Evolutionary conservation across 2,329 filamentous ascomycete genomes (phyloP).

Genomic region (Penicillium sp.): DNA sequence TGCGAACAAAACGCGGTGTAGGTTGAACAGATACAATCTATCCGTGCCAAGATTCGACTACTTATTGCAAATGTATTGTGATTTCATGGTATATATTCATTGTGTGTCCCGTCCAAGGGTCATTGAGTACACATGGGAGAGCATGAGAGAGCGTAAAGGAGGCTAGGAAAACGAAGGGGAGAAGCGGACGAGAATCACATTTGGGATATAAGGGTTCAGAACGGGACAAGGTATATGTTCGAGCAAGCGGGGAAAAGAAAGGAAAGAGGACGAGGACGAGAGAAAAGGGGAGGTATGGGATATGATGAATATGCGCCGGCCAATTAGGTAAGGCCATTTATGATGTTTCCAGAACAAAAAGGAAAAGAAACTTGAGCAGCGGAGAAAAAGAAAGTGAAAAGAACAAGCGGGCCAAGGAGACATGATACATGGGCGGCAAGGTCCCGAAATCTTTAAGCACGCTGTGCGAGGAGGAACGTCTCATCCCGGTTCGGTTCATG

Average conservation of each 20-base stretch:
- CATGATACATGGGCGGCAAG: constrained; percentile 27
- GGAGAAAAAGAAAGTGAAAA: constrained; percentile 7
- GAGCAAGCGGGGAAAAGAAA: constrained; percentile 9
- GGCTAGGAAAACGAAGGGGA: constrained; percentile 4
- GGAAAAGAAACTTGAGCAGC: constrained; percentile 1
- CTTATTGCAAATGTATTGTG: background rate
- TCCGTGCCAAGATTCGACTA: background rate
- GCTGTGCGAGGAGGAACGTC: constrained; percentile 13
- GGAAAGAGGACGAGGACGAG: constrained; percentile 1
- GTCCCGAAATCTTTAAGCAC: constrained; percentile 20
- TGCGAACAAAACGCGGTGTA: no score
- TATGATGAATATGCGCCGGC: constrained; percentile 26
- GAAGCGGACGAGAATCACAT: constrained; percentile 18
- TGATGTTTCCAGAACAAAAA: constrained; percentile 20
- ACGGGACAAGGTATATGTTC: constrained; percentile 24
- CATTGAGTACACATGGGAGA: constrained; percentile 19
- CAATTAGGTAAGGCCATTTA: constrained; percentile 20
- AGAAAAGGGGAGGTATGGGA: constrained; percentile 9
- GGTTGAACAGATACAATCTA: no score
- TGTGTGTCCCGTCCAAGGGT: constrained; percentile 19
- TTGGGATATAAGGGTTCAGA: constrained; percentile 8
- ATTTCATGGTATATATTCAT: constrained; percentile 26
- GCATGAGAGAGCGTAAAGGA: constrained; percentile 10
- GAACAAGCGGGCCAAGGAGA: constrained; percentile 19
- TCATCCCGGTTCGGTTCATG: background rate